These are phyloP conservation scores for Xylariaceae sp. DNA, from an alignment of 2,329 filamentous ascomycete genomes.

Conservation along the genomic window DNA sequence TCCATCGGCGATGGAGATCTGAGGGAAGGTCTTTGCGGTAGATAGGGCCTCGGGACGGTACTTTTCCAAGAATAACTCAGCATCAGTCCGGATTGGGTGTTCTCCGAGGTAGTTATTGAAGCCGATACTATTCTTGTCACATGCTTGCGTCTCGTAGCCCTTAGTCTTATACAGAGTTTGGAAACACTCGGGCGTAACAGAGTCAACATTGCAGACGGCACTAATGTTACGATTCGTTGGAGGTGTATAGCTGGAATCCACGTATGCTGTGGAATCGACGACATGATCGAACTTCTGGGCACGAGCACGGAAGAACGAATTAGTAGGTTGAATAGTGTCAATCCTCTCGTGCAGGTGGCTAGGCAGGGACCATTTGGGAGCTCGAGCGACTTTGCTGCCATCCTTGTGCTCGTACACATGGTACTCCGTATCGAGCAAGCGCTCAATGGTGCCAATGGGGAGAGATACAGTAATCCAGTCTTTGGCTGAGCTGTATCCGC, in stretches of 20 bases:
- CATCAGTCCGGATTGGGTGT: slow-evolving; percentile 42
- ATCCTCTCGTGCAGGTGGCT: slow-evolving; percentile 53
- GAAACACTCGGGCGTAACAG: slow-evolving; percentile 50
- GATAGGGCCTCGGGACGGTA: slow-evolving; percentile 32
- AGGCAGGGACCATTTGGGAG: slow-evolving; percentile 55
- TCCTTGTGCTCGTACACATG: slow-evolving; percentile 49
- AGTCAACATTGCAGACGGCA: slow-evolving; percentile 42
- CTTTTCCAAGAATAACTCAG: slow-evolving; percentile 30
- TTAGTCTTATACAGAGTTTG: slow-evolving; percentile 50
- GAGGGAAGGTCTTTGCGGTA: slow-evolving; percentile 28
- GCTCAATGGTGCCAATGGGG: slow-evolving; percentile 46
- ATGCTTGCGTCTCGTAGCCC: slow-evolving; percentile 42
- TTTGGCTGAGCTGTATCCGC: slow-evolving; percentile 46
- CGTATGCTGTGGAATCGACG: slow-evolving; percentile 24
- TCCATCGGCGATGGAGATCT: slow-evolving; percentile 30
- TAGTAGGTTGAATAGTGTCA: slow-evolving; percentile 57
- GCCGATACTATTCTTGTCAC: slow-evolving; percentile 38
- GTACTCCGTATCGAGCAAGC: slow-evolving; percentile 49
- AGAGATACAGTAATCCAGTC: slow-evolving; percentile 54
- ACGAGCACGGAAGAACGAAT: slow-evolving; percentile 48
- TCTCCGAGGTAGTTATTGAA: slow-evolving; percentile 43
- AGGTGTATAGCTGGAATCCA: slow-evolving; percentile 23
- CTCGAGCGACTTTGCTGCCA: slow-evolving; percentile 46
- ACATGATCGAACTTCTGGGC: slow-evolving; percentile 25
- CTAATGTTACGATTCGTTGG: slow-evolving; percentile 18